Base-by-base conservation (phyloP, 2,329 filamentous ascomycete genomes). In the Diaporthe australafricana region DNA sequence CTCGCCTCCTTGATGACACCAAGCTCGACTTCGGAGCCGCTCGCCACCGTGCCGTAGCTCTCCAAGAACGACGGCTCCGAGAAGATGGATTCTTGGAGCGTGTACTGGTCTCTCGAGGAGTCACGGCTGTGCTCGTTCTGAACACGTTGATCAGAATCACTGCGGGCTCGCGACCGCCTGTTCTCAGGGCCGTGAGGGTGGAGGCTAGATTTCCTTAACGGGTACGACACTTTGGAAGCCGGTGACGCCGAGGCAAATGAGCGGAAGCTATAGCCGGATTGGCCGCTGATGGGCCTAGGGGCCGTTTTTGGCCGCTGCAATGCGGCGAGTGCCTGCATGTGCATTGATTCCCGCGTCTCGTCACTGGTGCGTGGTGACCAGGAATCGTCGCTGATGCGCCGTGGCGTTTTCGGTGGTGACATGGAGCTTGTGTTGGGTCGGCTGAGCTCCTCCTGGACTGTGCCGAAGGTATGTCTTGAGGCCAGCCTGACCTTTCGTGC, bases 321-420 rank as follows among this genome's bases (percentile, higher is more conserved):
- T 9, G 72, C 72, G 20, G 67, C 70, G 5, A 73, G 72, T 22
- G 72, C 20, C 50, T 73, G 42, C n/a, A 47, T 56, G n/a, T 50
- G 70, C 30, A 55, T 60, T 5, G n/a, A n/a, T 3, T 42, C 35
- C 16, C 70, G 38, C 68, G 57, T 76, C 57, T 81, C 77, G 5
- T 82, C 80, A 25, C 80, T 79, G 20, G 76, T 71, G 3, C 76
- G 77, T 35, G 56, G 56, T 20, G 65, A 22, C 42, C 67, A 32
- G 0, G 42, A 42, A 20, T 60, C 52, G 45, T 69, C 30, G 45
- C 53, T 69, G 32, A 22, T 27, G 14, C 45, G 55, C 32, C 77
- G 77, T 20, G 56, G 69, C 11, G 57, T 52, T 7, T 35, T 52
- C 2, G 63, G 20, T 4, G 63, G 63, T 20, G 55, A 52, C 25